Conservation (phyloP, 2,329 filamentous ascomycete species). For the Nigrograna mackinnonii region DNA sequence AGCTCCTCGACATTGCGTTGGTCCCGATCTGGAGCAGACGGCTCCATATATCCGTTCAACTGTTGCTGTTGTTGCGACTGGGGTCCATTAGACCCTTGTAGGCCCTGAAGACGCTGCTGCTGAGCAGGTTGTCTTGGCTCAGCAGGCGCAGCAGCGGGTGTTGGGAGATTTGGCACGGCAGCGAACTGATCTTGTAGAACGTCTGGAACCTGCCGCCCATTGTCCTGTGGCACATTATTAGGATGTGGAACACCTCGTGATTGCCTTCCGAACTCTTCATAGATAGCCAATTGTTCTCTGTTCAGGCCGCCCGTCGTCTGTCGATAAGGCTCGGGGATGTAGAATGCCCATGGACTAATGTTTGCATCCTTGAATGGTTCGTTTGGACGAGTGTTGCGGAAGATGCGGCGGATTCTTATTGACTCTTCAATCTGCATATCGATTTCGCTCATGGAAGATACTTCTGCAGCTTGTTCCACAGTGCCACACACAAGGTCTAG, state of each 20-base stretch:
- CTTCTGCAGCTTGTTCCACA: constrained; percentile 94
- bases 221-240: constrained; percentile 61
- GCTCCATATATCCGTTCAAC: constrained; percentile 64
- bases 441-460: constrained; percentile 90
- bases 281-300: constrained; percentile 90
- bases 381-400: constrained; percentile 74
- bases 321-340: constrained; percentile 92
- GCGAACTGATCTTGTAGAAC: constrained; percentile 65
- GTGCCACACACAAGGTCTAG: constrained; percentile 90
- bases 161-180: constrained; percentile 63
- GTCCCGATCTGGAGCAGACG: constrained; percentile 29
- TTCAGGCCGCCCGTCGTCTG: constrained; percentile 83
- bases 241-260: constrained; percentile 66
- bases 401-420: constrained; percentile 75
- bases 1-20: constrained; percentile 58
- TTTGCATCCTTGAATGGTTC: constrained; percentile 82
- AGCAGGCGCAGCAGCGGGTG: constrained; percentile 64
- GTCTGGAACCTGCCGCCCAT: constrained; percentile 63
- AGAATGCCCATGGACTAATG: constrained; percentile 88
- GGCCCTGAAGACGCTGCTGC: constrained; percentile 44
- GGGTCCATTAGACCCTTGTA: constrained; percentile 35
- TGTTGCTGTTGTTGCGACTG: constrained; percentile 53
- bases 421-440: constrained; percentile 88
- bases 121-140: constrained; percentile 62
- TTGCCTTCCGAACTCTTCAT: constrained; percentile 92